phyloP scores from a whole-genome alignment of 495 filamentous ascomycete species.

The Lasiosphaeria ovina region DNA sequence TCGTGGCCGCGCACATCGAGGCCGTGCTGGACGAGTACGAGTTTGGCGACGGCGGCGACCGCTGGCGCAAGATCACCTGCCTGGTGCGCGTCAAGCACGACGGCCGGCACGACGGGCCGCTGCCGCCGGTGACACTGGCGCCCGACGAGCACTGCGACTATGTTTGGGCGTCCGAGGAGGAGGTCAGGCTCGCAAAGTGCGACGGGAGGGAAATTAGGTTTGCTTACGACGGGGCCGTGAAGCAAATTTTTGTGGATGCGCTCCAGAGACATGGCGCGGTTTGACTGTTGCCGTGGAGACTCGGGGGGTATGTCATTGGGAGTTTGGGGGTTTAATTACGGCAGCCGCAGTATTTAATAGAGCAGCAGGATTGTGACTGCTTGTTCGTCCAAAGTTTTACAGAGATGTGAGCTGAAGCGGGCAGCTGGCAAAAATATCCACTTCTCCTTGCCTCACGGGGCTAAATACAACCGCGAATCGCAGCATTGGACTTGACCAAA shows the following conservation, averaged over 20 bases:
- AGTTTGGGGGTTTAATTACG: background rate
- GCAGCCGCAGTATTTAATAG: background rate
- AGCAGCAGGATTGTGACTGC: too few relatives aligned
- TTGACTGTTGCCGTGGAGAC: background rate
- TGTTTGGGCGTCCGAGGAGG: constrained; percentile 38
- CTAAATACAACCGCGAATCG: too few relatives aligned
- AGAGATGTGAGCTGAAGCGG: too few relatives aligned
- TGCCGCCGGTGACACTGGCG: constrained; percentile 29
- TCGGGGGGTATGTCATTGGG: background rate
- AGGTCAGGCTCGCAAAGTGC: constrained; percentile 28
- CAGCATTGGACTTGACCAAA: too few relatives aligned
- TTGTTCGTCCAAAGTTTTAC: too few relatives aligned
- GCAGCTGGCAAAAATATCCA: too few relatives aligned
- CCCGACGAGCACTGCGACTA: constrained; percentile 37
- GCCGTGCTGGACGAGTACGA: constrained; percentile 30
- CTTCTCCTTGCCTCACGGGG: too few relatives aligned
- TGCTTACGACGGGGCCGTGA: constrained; percentile 28
- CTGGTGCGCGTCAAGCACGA: constrained; percentile 23
- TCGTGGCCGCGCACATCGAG: constrained; percentile 31
- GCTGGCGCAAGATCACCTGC: constrained; percentile 37
- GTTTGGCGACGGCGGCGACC: constrained; percentile 20
- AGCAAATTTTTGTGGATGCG: constrained; percentile 23
- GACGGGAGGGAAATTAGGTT: constrained; percentile 30
- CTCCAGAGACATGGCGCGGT: constrained; percentile 13
- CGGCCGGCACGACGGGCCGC: constrained; percentile 7